A percentile compares a stretch with the other conserved stretches of the same genome.
phyloP scores from a whole-genome alignment of 441 rosid genomes.

The Adansonia rubrostipa region DNA sequence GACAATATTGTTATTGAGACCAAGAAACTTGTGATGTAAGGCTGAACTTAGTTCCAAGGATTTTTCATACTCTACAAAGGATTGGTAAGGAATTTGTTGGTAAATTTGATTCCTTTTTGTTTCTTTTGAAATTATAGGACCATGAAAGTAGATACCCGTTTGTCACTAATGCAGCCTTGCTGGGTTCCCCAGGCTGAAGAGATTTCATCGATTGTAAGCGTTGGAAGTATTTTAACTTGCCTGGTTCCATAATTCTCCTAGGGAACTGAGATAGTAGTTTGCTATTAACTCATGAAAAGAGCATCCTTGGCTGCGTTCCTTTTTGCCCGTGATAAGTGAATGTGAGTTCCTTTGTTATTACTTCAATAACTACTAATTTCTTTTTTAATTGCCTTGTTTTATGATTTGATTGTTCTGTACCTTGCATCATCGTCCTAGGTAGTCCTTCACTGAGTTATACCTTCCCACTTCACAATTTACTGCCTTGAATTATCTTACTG shows the following conservation, averaged over 20 bases:
- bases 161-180: constrained; percentile 5
- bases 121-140: neutral
- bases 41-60: neutral
- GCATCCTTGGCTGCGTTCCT: neutral
- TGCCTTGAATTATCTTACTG: constrained; percentile 15
- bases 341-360: neutral
- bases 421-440: neutral
- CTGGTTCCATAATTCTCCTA: neutral
- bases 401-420: neutral
- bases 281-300: neutral
- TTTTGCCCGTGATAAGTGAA: neutral
- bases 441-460: constrained; percentile 9
- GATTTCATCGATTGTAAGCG: constrained; percentile 11
- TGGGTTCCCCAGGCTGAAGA: neutral
- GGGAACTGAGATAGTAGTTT: neutral
- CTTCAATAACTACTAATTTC: neutral
- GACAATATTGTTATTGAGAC: constrained; percentile 1
- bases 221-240: neutral
- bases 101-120: neutral
- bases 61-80: neutral
- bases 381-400: neutral
- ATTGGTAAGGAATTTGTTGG: neutral
- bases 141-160: neutral
- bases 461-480: too few relatives aligned
- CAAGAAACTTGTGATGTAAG: neutral